Evolutionary conservation across 2,329 filamentous ascomycete species (phyloP).

Genomic region (Pleoardoris graminearum): DNA sequence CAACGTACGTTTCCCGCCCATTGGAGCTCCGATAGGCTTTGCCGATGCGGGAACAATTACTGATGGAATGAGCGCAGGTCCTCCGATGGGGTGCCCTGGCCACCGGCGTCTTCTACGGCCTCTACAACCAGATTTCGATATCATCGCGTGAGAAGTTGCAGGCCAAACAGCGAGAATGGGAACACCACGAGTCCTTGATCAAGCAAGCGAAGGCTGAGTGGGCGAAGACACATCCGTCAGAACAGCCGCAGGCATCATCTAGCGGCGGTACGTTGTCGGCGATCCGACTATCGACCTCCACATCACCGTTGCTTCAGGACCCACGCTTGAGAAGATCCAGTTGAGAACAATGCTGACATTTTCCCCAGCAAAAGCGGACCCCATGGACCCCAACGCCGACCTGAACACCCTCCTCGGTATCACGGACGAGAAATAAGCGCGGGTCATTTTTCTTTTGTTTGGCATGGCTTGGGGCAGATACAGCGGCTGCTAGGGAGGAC

Average conservation of each 20-base stretch:
- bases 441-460: constrained; percentile 24
- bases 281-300: background rate
- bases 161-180: constrained; percentile 78
- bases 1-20: constrained; percentile 51
- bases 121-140: constrained; percentile 88
- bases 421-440: constrained; percentile 40
- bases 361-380: constrained; percentile 64
- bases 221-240: constrained; percentile 67
- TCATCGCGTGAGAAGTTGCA: constrained; percentile 69
- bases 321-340: background rate
- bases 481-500: constrained; percentile 18
- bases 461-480: constrained; percentile 27
- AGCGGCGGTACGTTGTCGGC: constrained; percentile 32
- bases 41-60: constrained; percentile 17
- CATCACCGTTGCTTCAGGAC: no score
- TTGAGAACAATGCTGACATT: constrained; percentile 7
- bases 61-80: constrained; percentile 64
- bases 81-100: constrained; percentile 94
- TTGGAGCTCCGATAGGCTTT: constrained; percentile 5
- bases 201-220: constrained; percentile 90
- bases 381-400: constrained; percentile 87
- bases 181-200: constrained; percentile 91
- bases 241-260: constrained; percentile 32
- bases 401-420: constrained; percentile 67
- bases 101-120: constrained; percentile 90